Conservation (phyloP, 2,329 filamentous ascomycete species). For the Mycosphaerelloides madeirae region DNA sequence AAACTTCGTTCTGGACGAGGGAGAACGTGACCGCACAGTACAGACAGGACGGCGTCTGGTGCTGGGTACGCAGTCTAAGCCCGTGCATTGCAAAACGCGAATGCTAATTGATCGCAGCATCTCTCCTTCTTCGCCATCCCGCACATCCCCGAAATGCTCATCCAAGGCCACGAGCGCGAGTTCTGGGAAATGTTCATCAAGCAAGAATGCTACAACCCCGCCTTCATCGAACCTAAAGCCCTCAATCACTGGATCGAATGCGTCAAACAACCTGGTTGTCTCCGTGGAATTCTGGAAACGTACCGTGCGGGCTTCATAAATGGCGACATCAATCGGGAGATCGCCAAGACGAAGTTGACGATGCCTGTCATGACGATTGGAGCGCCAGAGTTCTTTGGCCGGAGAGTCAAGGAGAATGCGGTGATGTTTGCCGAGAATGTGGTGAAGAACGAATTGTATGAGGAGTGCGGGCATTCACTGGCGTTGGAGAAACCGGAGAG, state of each 20-base stretch:
- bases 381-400: conserved; percentile 35
- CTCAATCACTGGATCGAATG: conserved; percentile 33
- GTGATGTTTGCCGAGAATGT: conserved; percentile 29
- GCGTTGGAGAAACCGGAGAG: conserved; percentile 34
- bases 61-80: conserved; percentile 24
- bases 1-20: conserved; percentile 30
- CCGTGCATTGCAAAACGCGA: background rate
- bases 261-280: conserved; percentile 30
- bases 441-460: conserved; percentile 30
- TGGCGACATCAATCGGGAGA: conserved; percentile 27
- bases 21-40: conserved; percentile 32
- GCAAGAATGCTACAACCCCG: conserved; percentile 38
- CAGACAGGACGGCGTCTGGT: conserved; percentile 33
- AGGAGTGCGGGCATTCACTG: conserved; percentile 34
- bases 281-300: conserved; percentile 34
- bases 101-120: conserved; percentile 20
- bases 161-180: conserved; percentile 35
- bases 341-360: conserved; percentile 28
- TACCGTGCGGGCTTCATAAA: conserved; percentile 34
- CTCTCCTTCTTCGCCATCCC: conserved; percentile 34
- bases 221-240: conserved; percentile 31
- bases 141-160: conserved; percentile 38
- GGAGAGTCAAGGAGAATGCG: conserved; percentile 30
- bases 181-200: conserved; percentile 41
- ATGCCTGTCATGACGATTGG: conserved; percentile 34